phyloP scores from a whole-genome alignment of 257 asterid genomes.

The Parsonsia alboflavescens region DNA sequence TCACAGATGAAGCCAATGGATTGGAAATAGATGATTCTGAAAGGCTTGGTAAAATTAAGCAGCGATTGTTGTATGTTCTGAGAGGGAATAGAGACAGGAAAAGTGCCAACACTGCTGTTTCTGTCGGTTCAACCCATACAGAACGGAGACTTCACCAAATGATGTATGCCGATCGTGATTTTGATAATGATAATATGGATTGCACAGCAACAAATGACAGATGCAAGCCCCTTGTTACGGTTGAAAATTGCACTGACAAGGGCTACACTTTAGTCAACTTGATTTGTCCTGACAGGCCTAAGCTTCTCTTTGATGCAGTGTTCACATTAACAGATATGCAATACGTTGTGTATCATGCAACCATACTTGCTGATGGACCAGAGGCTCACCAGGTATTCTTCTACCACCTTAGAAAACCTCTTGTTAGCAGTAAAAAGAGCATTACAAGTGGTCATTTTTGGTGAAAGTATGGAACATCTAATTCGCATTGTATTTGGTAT shows the following conservation, averaged over 20 bases:
- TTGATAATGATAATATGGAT: slow-evolving; percentile 21
- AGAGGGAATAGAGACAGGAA: slow-evolving; percentile 59
- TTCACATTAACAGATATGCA: slow-evolving; percentile 60
- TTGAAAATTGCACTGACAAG: slow-evolving; percentile 34
- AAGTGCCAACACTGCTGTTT: slow-evolving; percentile 64
- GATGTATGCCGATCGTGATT: slow-evolving; percentile 67
- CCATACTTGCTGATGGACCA: slow-evolving; percentile 42
- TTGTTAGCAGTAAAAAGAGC: not conserved
- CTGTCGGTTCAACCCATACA: slow-evolving; percentile 60
- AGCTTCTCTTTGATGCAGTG: slow-evolving; percentile 48
- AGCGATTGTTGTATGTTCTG: slow-evolving; percentile 58
- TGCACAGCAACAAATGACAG: slow-evolving; percentile 18
- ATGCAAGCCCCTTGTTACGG: slow-evolving; percentile 34
- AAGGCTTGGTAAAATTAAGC: slow-evolving; percentile 51
- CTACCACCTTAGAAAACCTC: not conserved
- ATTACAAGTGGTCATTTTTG: not conserved
- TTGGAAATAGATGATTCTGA: slow-evolving; percentile 52
- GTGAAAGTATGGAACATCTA: slow-evolving; percentile 3
- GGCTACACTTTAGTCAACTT: slow-evolving; percentile 42
- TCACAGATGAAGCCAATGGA: slow-evolving; percentile 60
- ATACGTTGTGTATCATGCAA: slow-evolving; percentile 48
- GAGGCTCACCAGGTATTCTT: slow-evolving; percentile 48
- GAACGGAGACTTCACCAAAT: slow-evolving; percentile 83
- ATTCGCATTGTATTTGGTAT: not conserved
- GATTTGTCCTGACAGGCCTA: slow-evolving; percentile 48